Conservation (phyloP, 2,329 filamentous ascomycete genomes). For the Exophiala lecanii-corni region DNA sequence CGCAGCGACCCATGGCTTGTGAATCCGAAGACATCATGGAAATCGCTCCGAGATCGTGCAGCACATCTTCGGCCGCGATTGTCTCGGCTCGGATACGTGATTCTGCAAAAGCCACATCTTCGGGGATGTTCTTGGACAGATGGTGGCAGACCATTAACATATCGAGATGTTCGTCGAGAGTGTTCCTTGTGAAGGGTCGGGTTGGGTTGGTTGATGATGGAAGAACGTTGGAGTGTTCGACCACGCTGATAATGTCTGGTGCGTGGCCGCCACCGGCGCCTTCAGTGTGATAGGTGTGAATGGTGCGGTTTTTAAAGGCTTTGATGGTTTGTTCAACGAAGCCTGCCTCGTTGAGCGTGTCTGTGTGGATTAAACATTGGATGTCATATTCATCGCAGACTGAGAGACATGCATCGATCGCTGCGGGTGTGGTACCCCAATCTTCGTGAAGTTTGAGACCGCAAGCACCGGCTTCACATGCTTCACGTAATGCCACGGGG, state of each 20-base stretch:
- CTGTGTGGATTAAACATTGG: constrained; percentile 91
- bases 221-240: constrained; percentile 81
- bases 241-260: constrained; percentile 91
- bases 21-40: constrained; percentile 97
- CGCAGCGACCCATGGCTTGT: constrained; percentile 94
- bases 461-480: constrained; percentile 76
- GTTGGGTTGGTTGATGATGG: constrained; percentile 92
- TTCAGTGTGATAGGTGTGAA: constrained; percentile 97
- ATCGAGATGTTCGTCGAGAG: constrained; percentile 91
- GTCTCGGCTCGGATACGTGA: constrained; percentile 91
- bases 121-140: constrained; percentile 83
- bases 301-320: constrained; percentile 80
- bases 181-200: constrained; percentile 83
- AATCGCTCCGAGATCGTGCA: constrained; percentile 91
- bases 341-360: constrained; percentile 94
- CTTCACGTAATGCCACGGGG: constrained; percentile 66
- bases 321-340: constrained; percentile 87
- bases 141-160: constrained; percentile 99
- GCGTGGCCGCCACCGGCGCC: constrained; percentile 92
- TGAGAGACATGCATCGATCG: constrained; percentile 78
- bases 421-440: constrained; percentile 87
- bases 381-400: constrained; percentile 90
- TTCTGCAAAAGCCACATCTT: constrained; percentile 94
- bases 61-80: constrained; percentile 91
- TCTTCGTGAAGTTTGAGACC: constrained; percentile 95